Percentiles rank a stretch among this genome's conserved stretches.
phyloP scores from a whole-genome alignment of 1,139 yeast genomes.

The Sugiyamaella castrensis region DNA sequence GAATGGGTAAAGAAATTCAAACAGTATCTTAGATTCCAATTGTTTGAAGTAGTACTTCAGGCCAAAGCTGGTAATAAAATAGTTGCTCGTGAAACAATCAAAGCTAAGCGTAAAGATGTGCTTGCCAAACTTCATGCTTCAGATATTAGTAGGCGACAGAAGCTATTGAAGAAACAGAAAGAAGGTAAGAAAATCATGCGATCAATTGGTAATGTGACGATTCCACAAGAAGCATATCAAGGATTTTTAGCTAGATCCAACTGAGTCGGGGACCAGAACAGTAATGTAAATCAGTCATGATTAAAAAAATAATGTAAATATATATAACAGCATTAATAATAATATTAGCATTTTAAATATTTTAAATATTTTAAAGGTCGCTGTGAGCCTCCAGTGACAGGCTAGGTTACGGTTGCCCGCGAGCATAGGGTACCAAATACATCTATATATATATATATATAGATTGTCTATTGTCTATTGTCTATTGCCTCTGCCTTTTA shows the following conservation, averaged over 20 bases:
- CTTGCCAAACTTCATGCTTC: constrained; percentile 90
- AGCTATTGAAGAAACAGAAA: constrained; percentile 81
- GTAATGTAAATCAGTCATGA: neutral
- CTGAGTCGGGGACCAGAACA: neutral
- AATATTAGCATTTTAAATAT: neutral
- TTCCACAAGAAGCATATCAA: constrained; percentile 74
- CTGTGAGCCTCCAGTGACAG: neutral
- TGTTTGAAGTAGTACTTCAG: constrained; percentile 90
- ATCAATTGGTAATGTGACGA: constrained; percentile 70
- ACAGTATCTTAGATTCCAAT: constrained; percentile 72
- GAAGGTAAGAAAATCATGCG: constrained; percentile 90
- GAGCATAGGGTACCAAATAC: no score
- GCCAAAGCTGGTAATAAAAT: constrained; percentile 82
- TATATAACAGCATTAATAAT: neutral
- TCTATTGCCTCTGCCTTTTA: constrained; percentile 7
- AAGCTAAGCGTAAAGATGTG: constrained; percentile 91
- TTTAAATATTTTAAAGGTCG: neutral
- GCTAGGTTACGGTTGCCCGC: no score
- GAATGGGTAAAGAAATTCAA: constrained; percentile 83
- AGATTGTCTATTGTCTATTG: no score
- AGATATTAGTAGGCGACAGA: constrained; percentile 85
- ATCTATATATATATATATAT: no score
- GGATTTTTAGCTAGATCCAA: constrained; percentile 35
- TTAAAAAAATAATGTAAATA: neutral
- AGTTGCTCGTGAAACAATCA: constrained; percentile 88